Evolutionary conservation across 352 stramenopile species (phyloP), one percentile per base, ranked within the genome.

Genomic region (Phytophthora capsici): DNA sequence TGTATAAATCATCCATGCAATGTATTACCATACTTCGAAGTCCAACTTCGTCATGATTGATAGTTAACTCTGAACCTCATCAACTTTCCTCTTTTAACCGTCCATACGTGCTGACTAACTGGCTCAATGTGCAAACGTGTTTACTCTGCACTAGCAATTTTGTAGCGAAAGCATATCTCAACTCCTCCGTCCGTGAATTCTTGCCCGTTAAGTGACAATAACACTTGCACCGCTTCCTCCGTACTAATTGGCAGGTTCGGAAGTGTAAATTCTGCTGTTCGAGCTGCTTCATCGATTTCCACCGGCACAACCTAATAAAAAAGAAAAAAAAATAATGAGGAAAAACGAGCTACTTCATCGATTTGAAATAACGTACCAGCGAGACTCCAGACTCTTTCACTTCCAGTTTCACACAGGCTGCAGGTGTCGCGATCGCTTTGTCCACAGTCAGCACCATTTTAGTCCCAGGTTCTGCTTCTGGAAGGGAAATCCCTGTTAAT

Each of bases 201-300:
- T 53, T 80, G 73, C 7, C 73, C 73, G 22, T 80, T 76, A 3
- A 78, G 66, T 4, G 73, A 77, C 20, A 78, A 34, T 6, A 48
- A 16, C 20, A 80, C 54, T 34, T 59, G 47, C 16, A 80, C 49
- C n/a, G 53, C 7, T 28, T 75, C 44, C 0, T 68, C 63, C 7
- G 37, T 25, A n/a, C 2, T 19, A 23, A 73, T n/a, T 1, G 68
- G 56, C 10, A 80, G 50, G 12, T 70, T 38, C 30, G 73, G 73
- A 14, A 78, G 45, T 26, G 57, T 32, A 38, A 80, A 80, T 23
- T 59, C 43, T 4, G 49, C 73, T n/a, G 65, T 73, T 5, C 26
- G 52, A 48, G 47, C 23, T 20, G 40, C 55, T 37, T 72, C 58
- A 20, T 66, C 41, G 14, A 78, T 68, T 16, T 69, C 52, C 12